Evolutionary conservation across 2,329 filamentous ascomycete species (phyloP), one percentile per base, ranked within the genome.

Genomic region (Claviceps cyperi): DNA sequence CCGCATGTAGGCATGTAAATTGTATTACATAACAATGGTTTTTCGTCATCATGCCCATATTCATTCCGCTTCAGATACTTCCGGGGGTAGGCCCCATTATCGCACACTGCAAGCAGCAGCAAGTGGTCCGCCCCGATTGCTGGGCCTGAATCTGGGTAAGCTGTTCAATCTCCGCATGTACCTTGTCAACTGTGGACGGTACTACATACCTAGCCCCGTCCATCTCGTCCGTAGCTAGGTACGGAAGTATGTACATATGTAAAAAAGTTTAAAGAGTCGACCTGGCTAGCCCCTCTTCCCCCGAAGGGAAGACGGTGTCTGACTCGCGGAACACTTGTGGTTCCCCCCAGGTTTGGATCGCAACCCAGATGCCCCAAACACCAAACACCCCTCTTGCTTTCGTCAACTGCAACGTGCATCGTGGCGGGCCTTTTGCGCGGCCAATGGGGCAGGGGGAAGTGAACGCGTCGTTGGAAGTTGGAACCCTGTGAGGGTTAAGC

Each of bases 31-130:
- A 11, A 8, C 9, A 32, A 11, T 4, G 11, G 28, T 32, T 32
- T 28, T 32, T 11, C 9, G 28, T 32, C 28, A 32, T 32, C 28
- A 32, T 11, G 28, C 28, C 24, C 24, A 28, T 28, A 56, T 54
- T 60, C 57, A 63, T 64, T 51, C 64, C 61, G 59, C 60, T 64
- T 61, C 57, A 58, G 56, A 52, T 58, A 58, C n/a, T 57, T 59
- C 60, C 53, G 55, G 57, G 52, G 59, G 53, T 55, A n/a, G 22
- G 52, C 50, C 52, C 54, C 56, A 56, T 7, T 21, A 38, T 24
- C 17, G n/a, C 37, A 24, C 8, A 15, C 15, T 32, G 19, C 15
- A 39, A 41, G 17, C 22, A 17, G 19, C 15, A 21, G 19, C 15
- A 39, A 41, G 17, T 32, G 22, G 19, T 19, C 9, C 43, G 41